Evolutionary conservation across 1,284 basidiomycete genomes (phyloP).

Genomic region (Mycena sp.): DNA sequence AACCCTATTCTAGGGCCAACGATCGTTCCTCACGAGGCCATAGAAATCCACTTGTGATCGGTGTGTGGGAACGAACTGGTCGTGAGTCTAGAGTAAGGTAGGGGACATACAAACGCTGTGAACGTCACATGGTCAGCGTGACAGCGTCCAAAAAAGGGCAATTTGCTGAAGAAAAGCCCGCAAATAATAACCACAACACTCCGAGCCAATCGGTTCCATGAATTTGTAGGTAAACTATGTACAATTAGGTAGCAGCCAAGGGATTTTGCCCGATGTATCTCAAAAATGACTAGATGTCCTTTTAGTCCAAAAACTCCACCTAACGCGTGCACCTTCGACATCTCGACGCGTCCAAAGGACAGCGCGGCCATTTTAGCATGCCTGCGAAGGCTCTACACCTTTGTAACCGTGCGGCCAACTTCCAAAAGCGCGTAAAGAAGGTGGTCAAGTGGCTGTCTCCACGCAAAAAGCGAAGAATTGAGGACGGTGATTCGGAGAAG

Average conservation of each 20-base stretch:
- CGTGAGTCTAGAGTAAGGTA: not conserved
- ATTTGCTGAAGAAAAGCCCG: not conserved
- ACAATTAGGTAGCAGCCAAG: not conserved
- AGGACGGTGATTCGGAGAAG: not conserved
- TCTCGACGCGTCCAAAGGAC: not conserved
- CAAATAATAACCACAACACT: not conserved
- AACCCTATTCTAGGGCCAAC: no score
- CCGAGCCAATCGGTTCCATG: not conserved
- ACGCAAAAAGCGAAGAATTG: not conserved
- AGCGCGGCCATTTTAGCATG: not conserved
- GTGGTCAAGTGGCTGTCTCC: not conserved
- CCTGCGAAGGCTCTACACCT: conserved; percentile 6
- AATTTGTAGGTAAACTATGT: not conserved
- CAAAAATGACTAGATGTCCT: not conserved
- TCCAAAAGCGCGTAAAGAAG: not conserved
- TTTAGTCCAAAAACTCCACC: not conserved
- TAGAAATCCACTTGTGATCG: no score
- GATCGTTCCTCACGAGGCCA: no score
- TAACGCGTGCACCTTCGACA: not conserved
- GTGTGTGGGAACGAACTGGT: not conserved
- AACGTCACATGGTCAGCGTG: not conserved
- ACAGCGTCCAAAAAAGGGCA: not conserved
- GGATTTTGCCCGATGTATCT: not conserved
- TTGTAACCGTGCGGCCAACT: conserved; percentile 3
- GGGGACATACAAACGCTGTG: not conserved